Evolutionary conservation across 2,329 filamentous ascomycete species (phyloP), one percentile per base, ranked within the genome.

Genomic region (Fusarium fracticaudum): DNA sequence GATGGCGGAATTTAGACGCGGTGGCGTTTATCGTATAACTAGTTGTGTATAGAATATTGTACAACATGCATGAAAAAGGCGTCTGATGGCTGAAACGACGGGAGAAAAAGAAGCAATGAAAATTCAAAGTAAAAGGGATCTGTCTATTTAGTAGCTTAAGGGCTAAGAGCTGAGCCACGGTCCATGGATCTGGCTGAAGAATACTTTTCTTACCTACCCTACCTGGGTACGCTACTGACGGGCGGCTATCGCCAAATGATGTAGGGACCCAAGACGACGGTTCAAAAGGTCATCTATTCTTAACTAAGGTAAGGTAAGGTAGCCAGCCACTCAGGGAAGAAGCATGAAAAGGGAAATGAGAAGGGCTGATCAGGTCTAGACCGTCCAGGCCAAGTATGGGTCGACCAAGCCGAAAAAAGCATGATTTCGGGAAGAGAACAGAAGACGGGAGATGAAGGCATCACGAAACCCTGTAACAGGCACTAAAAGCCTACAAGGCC

Each of bases 341-440:
- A 40, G 41, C 33, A 38, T 47, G 33, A 72, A 74, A 64, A 31
- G 24, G 59, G 71, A 72, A 74, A 62, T 69, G 54, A 60, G 20
- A 61, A 72, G 60, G 72, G 64, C 37, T 57, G 71, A 74, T 74
- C 64, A 38, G 72, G 67, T 72, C 64, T 64, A 72, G 72, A 72
- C 60, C 68, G 24, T 18, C 40, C 22, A 44, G 71, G 53, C 60
- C 55, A 59, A 60, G 18, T 43, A 72, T 69, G 60, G 72, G 60
- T 60, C 57, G 68, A 66, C 60, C 63, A 54, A 44, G 57, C 41
- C 55, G 17, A 40, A 61, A 72, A 59, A 61, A 38, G 40, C 57
- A 63, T 69, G 67, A 65, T 61, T 31, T 48, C 41, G 48, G 41
- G 15, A 37, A 29, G 50, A 31, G 51, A 53, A 51, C 37, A 45